phyloP scores from a whole-genome alignment of 441 rosid genomes.

The Populus hybrid region DNA sequence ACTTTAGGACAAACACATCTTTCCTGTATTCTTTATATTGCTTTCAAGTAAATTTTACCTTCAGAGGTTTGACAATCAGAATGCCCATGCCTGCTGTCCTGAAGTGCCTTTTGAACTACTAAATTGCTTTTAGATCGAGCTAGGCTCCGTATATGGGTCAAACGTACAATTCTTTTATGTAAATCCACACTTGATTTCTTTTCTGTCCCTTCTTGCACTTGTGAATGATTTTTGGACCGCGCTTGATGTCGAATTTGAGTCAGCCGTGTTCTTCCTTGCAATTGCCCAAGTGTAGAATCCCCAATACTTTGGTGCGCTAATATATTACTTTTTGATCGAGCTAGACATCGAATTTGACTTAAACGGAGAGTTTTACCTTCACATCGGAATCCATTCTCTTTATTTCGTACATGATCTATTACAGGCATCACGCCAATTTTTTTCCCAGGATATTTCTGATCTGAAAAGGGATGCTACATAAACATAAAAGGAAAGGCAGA shows the following conservation, averaged over 20 bases:
- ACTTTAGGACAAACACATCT: background rate
- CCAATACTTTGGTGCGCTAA: background rate
- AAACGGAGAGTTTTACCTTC: constrained; percentile 8
- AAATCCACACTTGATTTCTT: background rate
- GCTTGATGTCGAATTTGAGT: constrained; percentile 17
- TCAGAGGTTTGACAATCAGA: background rate
- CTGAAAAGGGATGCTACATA: constrained; percentile 1
- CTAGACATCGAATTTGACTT: constrained; percentile 16
- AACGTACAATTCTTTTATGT: constrained; percentile 10
- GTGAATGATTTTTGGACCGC: constrained; percentile 10
- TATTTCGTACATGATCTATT: background rate
- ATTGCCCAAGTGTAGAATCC: background rate
- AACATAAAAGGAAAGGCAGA: background rate
- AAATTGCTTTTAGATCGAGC: constrained; percentile 5
- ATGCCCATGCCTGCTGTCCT: background rate
- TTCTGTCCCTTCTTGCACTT: background rate
- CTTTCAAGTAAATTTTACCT: background rate
- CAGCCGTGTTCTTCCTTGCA: constrained; percentile 2
- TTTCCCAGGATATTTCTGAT: background rate
- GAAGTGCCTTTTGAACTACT: background rate
- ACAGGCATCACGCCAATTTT: background rate
- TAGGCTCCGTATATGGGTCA: constrained; percentile 8
- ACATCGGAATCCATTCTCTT: background rate
- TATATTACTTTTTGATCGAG: constrained; percentile 4
- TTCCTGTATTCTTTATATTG: background rate